Conservation (phyloP, 2,329 filamentous ascomycete species). For the Thielaviopsis musarum region DNA sequence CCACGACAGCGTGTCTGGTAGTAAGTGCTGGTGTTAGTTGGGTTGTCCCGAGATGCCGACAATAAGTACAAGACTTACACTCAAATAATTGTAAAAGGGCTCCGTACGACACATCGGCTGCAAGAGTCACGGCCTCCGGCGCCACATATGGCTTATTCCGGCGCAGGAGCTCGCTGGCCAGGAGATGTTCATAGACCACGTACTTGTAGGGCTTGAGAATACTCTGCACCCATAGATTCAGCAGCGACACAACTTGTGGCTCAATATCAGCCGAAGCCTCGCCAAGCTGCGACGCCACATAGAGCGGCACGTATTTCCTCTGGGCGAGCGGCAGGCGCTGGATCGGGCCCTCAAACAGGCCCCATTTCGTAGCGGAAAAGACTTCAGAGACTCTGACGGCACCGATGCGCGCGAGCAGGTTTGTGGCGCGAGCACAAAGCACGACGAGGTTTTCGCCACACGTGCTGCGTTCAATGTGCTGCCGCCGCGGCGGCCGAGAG, state of each 20-base stretch:
- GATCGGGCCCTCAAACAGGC: slow-evolving; percentile 29
- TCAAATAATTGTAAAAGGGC: slow-evolving; percentile 33
- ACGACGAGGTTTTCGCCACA: slow-evolving; percentile 29
- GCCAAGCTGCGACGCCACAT: slow-evolving; percentile 32
- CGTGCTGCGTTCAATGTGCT: slow-evolving; percentile 15
- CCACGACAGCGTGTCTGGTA: slow-evolving; percentile 23
- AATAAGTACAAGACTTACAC: slow-evolving; percentile 18
- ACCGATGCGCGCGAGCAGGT: slow-evolving; percentile 27
- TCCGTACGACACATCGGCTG: slow-evolving; percentile 28
- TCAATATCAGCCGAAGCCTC: slow-evolving; percentile 29
- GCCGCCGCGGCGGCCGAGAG: not conserved
- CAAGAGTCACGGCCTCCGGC: slow-evolving; percentile 20
- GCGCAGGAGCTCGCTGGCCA: slow-evolving; percentile 29
- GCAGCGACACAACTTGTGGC: slow-evolving; percentile 26
- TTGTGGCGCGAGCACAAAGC: slow-evolving; percentile 29
- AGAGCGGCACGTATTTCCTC: slow-evolving; percentile 32
- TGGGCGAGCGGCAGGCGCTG: slow-evolving; percentile 24
- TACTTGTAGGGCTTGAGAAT: slow-evolving; percentile 32
- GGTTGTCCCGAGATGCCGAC: not conserved
- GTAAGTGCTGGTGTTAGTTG: not conserved
- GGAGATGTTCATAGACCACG: slow-evolving; percentile 30
- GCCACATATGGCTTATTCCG: slow-evolving; percentile 28
- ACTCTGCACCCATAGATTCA: slow-evolving; percentile 35
- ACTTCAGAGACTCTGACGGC: slow-evolving; percentile 27
- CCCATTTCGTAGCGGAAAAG: slow-evolving; percentile 28